These are phyloP conservation scores for Ceratocystis eucalypticola DNA, from an alignment of 2,329 filamentous ascomycete genomes.

Conservation along the genomic window DNA sequence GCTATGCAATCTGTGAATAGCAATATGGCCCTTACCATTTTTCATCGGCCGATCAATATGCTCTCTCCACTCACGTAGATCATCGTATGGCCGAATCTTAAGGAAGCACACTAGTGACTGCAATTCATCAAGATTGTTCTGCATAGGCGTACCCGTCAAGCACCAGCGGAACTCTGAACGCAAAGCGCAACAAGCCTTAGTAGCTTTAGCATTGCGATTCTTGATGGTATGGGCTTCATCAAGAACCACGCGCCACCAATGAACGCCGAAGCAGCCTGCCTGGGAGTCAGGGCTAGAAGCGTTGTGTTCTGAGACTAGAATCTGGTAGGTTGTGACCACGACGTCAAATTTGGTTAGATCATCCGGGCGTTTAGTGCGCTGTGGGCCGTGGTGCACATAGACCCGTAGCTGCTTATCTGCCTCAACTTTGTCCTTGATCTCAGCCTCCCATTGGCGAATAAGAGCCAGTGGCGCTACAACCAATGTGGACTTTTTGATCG, in stretches of 20 bases:
- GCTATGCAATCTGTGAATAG: slow-evolving; percentile 72
- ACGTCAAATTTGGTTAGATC: slow-evolving; percentile 80
- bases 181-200: slow-evolving; percentile 78
- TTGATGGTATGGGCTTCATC: slow-evolving; percentile 98
- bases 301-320: slow-evolving; percentile 79
- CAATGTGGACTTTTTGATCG: slow-evolving; percentile 64
- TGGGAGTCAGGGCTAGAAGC: slow-evolving; percentile 46
- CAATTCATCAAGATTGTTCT: slow-evolving; percentile 93
- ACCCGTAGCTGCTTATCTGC: slow-evolving; percentile 60
- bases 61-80: slow-evolving; percentile 76
- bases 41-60: slow-evolving; percentile 85
- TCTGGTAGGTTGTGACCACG: slow-evolving; percentile 94
- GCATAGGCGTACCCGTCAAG: slow-evolving; percentile 89
- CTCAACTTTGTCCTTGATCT: slow-evolving; percentile 72
- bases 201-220: slow-evolving; percentile 90
- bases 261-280: slow-evolving; percentile 66
- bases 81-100: slow-evolving; percentile 79
- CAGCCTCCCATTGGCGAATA: slow-evolving; percentile 93
- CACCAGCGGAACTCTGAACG: slow-evolving; percentile 88
- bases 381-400: slow-evolving; percentile 79
- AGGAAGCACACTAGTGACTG: slow-evolving; percentile 90
- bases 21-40: slow-evolving; percentile 75
- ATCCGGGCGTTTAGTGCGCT: slow-evolving; percentile 62
- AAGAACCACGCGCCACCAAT: slow-evolving; percentile 91
- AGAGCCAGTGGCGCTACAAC: slow-evolving; percentile 87